Evolutionary conservation across 1,284 basidiomycete genomes (phyloP), one percentile per base, ranked within the genome.

Genomic region (Ceratobasidium sp.): DNA sequence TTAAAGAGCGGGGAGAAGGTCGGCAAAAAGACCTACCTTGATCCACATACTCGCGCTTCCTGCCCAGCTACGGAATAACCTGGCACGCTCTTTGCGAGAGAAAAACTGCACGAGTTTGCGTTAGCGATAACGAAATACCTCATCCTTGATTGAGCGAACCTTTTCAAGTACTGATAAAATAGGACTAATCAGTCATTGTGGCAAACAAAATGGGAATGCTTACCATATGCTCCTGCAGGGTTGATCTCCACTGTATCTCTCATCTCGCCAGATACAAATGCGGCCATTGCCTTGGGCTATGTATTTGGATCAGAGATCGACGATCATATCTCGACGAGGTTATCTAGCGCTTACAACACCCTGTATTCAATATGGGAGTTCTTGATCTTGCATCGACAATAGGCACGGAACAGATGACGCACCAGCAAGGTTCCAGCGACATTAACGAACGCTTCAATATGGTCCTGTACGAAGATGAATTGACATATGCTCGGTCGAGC

Each of bases 191-290:
- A 42, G 34, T 22, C 15, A 4, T 15, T 17, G 12, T 35, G 10
- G 45, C 10, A 22, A 32, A 64, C 8, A 32, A 20, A 32, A 34
- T n/a, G 31, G 13, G 31, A 49, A 15, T 65, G 75, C 79, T 32
- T 49, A 89, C 91, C 89, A 77, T 93, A 94, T 58, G 89, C 86
- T 20, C 91, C 92, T 6, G 91, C 91, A 15, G 93, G 92, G 75
- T 94, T 91, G 77, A 95, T 84, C 76, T 97, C 92, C 8, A 98
- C 96, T 0, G 96, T 98, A 75, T 98, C 94, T 77, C 90, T 89
- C 96, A 98, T 98, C 75, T 94, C 93, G 8, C 92, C 92, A 0
- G 93, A 95, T 32, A 99, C 82, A 77, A 98, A 94, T 2, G 96
- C 96, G 0, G 95, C 82, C 93, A 98, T 97, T 0, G 96, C 93